Evolutionary conservation across 2,329 filamentous ascomycete species (phyloP).

Genomic region (Trichoderma polysporum): DNA sequence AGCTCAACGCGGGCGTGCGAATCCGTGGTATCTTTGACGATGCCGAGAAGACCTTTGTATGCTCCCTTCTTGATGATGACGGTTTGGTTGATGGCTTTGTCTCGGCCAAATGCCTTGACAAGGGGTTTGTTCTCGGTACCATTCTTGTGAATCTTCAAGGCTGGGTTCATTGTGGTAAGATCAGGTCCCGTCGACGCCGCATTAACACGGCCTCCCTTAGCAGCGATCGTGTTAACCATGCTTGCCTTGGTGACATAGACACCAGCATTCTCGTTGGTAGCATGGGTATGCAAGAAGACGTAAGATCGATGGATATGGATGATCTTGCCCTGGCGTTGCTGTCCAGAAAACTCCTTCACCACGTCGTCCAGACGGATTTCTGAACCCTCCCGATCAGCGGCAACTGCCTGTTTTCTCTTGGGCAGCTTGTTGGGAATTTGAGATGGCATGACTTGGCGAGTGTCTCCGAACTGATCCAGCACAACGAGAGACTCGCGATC

Average conservation of each 20-base stretch:
- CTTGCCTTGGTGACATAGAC: constrained; percentile 84
- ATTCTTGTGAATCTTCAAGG: constrained; percentile 68
- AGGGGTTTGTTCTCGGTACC: constrained; percentile 48
- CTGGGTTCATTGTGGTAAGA: constrained; percentile 88
- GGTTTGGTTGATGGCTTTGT: constrained; percentile 85
- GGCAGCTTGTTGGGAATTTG: constrained; percentile 89
- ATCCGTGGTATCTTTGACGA: constrained; percentile 93
- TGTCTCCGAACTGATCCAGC: constrained; percentile 84
- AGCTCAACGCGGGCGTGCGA: constrained; percentile 84
- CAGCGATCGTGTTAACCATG: constrained; percentile 88
- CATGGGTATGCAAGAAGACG: constrained; percentile 83
- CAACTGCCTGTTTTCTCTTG: constrained; percentile 78
- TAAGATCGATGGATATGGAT: constrained; percentile 93
- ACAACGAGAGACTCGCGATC: constrained; percentile 90
- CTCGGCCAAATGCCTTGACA: constrained; percentile 73
- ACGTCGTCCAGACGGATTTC: constrained; percentile 91
- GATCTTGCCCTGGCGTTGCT: constrained; percentile 82
- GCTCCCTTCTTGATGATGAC: constrained; percentile 84
- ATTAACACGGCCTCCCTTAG: constrained; percentile 81
- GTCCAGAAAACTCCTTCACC: constrained; percentile 85
- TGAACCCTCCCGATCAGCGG: constrained; percentile 87
- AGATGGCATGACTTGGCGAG: constrained; percentile 80
- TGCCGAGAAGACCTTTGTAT: constrained; percentile 90
- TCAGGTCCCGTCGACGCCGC: constrained; percentile 66
- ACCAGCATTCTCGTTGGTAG: constrained; percentile 80